Evolutionary conservation across 352 stramenopile species (phyloP).

Genomic region (Globisporangium alternatum): DNA sequence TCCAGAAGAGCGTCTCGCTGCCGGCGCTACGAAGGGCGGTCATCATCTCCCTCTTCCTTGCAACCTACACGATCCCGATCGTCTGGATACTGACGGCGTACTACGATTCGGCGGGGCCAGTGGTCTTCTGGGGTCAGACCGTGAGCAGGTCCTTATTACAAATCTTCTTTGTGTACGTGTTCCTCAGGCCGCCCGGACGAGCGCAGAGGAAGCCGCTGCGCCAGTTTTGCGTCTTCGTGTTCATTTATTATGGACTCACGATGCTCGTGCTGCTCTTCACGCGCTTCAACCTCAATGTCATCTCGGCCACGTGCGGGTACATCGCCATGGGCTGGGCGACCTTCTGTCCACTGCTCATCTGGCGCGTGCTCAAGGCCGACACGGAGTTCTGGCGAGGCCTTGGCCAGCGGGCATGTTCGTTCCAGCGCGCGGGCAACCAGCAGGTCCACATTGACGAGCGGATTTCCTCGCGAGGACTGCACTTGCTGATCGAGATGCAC

Average conservation of each 20-base stretch:
- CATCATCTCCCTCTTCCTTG: constrained; percentile 27
- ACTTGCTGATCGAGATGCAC: constrained; percentile 66
- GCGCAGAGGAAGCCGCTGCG: constrained; percentile 26
- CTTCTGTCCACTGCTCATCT: constrained; percentile 38
- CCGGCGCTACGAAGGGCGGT: constrained; percentile 31
- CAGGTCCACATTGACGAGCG: constrained; percentile 25
- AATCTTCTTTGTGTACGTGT: constrained; percentile 26
- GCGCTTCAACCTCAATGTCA: background rate
- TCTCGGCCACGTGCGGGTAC: constrained; percentile 16
- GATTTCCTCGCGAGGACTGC: constrained; percentile 43
- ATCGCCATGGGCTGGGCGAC: constrained; percentile 28
- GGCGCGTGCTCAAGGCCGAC: constrained; percentile 47
- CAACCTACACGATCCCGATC: constrained; percentile 30
- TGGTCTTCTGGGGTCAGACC: constrained; percentile 13
- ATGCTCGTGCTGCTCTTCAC: constrained; percentile 12
- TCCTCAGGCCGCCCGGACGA: constrained; percentile 28
- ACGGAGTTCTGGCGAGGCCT: constrained; percentile 48
- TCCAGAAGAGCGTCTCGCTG: constrained; percentile 41
- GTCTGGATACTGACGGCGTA: constrained; percentile 11
- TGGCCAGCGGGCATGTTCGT: constrained; percentile 30
- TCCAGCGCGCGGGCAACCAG: constrained; percentile 23
- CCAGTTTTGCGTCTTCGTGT: constrained; percentile 25
- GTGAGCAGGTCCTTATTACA: background rate
- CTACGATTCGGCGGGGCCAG: background rate
- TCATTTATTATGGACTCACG: constrained; percentile 23